Percentiles rank a stretch among this genome's conserved stretches.
Conservation (phyloP, 2,329 filamentous ascomycete species). For the Alternaria gaisen region DNA sequence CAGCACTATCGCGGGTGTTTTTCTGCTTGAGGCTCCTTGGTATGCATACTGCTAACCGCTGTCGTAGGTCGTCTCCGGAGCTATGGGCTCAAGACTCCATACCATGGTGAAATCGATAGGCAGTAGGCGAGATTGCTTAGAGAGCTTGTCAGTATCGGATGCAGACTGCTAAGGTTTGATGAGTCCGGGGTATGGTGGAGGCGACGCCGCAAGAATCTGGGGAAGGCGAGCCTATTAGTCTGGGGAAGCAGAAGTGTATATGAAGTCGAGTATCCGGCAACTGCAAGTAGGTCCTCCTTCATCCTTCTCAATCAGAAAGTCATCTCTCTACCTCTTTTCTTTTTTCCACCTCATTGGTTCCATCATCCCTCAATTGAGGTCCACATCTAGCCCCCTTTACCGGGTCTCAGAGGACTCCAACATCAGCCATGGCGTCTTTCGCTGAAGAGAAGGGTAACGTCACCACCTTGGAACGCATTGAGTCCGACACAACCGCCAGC, state of each 20-base stretch:
- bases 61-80: conserved; percentile 11
- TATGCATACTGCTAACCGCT: conserved; percentile 4
- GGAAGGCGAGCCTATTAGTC: conserved; percentile 18
- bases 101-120: conserved; percentile 1
- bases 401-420: background rate
- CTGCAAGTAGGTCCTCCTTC: background rate
- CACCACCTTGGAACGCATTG: conserved; percentile 27
- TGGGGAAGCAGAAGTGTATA: conserved; percentile 13
- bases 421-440: conserved; percentile 24
- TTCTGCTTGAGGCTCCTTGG: conserved; percentile 5
- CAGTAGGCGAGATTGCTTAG: background rate
- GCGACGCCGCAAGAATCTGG: conserved; percentile 16
- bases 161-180: background rate
- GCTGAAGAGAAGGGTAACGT: conserved; percentile 32
- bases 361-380: background rate
- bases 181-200: conserved; percentile 25
- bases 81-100: conserved; percentile 9
- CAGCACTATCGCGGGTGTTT: background rate
- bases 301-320: background rate
- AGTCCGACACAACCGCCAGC: conserved; percentile 22
- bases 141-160: conserved; percentile 6
- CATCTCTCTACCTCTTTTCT: background rate
- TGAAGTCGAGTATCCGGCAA: conserved; percentile 8
- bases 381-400: background rate
- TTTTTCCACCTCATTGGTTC: background rate